These are phyloP conservation scores for Acrasis kona DNA, from an alignment of 78 protist genomes.

Conservation along the genomic window DNA sequence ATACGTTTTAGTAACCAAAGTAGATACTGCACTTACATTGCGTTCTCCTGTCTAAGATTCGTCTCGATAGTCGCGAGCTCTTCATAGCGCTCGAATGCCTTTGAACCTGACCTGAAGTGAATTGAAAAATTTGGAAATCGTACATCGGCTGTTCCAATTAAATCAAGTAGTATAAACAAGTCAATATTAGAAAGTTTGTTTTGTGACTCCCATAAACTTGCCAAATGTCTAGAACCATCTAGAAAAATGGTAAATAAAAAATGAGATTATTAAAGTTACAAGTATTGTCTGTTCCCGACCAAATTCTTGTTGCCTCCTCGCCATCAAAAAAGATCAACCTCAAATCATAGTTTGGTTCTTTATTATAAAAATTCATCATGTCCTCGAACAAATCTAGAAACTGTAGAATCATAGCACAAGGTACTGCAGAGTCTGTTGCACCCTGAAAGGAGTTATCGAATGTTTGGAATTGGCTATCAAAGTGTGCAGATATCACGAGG, in stretches of 20 bases:
- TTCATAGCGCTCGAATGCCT: too few species aligned
- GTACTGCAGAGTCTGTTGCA: constrained; percentile 32
- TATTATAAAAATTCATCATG: background rate
- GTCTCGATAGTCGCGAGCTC: background rate
- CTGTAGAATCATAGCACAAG: constrained; percentile 28
- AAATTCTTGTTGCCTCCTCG: constrained; percentile 45
- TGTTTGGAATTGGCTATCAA: constrained; percentile 13
- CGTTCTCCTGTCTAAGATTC: background rate
- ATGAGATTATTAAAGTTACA: too few species aligned
- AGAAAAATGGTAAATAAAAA: too few species aligned
- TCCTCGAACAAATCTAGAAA: background rate
- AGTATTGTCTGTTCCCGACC: constrained; percentile 35
- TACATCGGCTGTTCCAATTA: background rate
- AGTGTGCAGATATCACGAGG: constrained; percentile 30
- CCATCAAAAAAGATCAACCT: constrained; percentile 45
- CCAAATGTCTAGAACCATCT: constrained; percentile 53
- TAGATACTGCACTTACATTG: background rate
- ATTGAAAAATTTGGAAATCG: background rate
- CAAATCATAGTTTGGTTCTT: too few species aligned
- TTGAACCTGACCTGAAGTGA: background rate
- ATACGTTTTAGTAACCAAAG: background rate
- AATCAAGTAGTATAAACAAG: background rate
- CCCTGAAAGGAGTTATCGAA: constrained; percentile 10
- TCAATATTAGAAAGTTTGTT: background rate
- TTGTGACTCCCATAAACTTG: background rate